Evolutionary conservation across 768 basidiomycete genomes (phyloP), one percentile per base, ranked within the genome.

Genomic region (Asterophora parasitica): DNA sequence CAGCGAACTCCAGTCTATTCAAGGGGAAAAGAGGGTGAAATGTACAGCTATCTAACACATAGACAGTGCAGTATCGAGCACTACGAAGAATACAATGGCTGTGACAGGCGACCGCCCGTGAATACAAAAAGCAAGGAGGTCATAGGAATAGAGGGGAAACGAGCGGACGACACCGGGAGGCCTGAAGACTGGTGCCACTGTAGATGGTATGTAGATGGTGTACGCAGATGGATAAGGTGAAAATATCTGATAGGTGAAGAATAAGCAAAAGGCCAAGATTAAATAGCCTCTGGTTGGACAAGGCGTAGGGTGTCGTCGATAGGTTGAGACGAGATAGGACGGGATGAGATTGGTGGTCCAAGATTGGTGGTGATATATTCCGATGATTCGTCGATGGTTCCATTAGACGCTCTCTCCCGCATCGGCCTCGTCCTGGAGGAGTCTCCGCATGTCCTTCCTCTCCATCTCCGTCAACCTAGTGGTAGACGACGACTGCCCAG

Each of bases 361-460:
- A 31, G 30, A 12, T 31, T 3, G 30, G 30, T 12, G 30, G 42
- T n/a, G 28, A 31, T 31, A 12, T 20, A 9, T 28, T 27, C 17
- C 41, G 17, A 6, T 6, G 23, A 23, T 23, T 23, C 23, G 28
- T 42, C 19, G 41, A 4, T 7, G 9, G 40, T 16, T 20, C 36
- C 15, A 16, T 32, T 33, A 31, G 8, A 7, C 33, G 4, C 37
- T 38, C 35, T 51, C 44, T 45, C 53, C 58, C 10, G 46, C 51
- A 35, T 68, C 59, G n/a, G 65, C 64, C 50, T 74, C 73, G 17
- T 69, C 64, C 47, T 58, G 64, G 49, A 73, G 52, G 36, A 64
- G 51, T 15, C 60, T 58, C 39, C 66, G 56, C 49, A 62, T 50
- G 35, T 60, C 59, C 46, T 56, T 63, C 36, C 60, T 63, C 30